Percentiles rank a stretch among this genome's conserved stretches.
Conservation (phyloP, 2,329 filamentous ascomycete species). For the Ceratocystis harringtonii region DNA sequence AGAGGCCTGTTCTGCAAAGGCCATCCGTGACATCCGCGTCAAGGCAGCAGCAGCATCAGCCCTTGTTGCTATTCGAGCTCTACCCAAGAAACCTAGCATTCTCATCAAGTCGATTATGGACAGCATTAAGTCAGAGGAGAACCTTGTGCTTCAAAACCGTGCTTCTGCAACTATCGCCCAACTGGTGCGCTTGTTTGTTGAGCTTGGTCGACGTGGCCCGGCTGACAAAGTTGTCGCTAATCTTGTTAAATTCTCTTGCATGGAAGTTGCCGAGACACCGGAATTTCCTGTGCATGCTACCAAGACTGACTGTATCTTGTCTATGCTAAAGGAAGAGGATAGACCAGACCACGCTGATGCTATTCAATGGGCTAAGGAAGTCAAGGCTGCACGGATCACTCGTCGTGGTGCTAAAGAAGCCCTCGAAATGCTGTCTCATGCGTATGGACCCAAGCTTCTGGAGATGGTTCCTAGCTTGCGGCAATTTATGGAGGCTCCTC, state of each 20-base stretch:
- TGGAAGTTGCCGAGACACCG: constrained; percentile 93
- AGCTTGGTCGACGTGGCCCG: constrained; percentile 62
- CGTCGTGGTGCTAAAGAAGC: constrained; percentile 88
- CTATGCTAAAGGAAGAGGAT: constrained; percentile 94
- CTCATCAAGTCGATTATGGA: constrained; percentile 98
- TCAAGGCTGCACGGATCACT: constrained; percentile 76
- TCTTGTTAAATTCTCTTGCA: constrained; percentile 91
- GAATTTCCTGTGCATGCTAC: constrained; percentile 75
- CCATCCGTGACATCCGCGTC: constrained; percentile 70
- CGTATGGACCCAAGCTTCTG: constrained; percentile 64
- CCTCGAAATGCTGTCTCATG: constrained; percentile 68
- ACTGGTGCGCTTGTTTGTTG: constrained; percentile 74
- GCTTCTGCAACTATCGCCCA: constrained; percentile 73
- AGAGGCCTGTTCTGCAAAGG: constrained; percentile 66
- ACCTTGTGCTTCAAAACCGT: constrained; percentile 69
- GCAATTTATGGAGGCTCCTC: constrained; percentile 64
- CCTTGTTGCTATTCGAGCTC: constrained; percentile 67
- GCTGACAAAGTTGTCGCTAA: constrained; percentile 95
- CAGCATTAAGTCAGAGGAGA: constrained; percentile 90
- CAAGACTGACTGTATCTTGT: constrained; percentile 70
- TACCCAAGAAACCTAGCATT: constrained; percentile 85
- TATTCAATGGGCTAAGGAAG: constrained; percentile 76
- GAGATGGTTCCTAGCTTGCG: constrained; percentile 72
- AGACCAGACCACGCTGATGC: constrained; percentile 83
- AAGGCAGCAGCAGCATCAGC: constrained; percentile 76